A percentile compares a stretch with the other conserved stretches of the same genome.
Evolutionary conservation across 306 rosid species (phyloP).

Genomic region (Arachis hypogaea): DNA sequence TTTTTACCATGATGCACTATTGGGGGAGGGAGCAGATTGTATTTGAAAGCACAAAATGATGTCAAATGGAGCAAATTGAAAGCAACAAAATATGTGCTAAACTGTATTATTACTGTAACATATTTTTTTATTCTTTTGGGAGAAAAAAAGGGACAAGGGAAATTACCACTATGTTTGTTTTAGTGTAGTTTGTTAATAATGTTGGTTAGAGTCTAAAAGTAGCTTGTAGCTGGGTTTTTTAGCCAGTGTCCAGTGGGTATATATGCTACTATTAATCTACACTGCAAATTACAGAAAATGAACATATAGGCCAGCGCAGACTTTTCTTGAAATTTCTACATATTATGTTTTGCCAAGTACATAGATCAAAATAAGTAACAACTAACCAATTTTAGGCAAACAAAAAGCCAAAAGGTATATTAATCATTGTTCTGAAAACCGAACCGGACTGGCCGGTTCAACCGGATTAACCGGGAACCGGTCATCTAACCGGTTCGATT

Average conservation of each 20-base stretch:
- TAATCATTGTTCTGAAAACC: no score
- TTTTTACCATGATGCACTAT: slow-evolving; percentile 8
- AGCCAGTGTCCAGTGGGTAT: neutral
- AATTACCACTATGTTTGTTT: neutral
- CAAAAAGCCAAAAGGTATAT: neutral
- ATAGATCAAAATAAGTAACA: neutral
- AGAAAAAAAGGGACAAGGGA: slow-evolving; percentile 27
- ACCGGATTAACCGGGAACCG: no score
- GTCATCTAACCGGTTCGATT: no score
- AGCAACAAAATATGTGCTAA: slow-evolving; percentile 30
- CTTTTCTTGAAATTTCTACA: slow-evolving; percentile 7
- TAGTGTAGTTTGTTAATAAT: slow-evolving; percentile 42
- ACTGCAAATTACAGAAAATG: slow-evolving; percentile 18
- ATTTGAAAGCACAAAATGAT: neutral
- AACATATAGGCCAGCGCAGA: slow-evolving; percentile 11
- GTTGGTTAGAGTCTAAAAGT: slow-evolving; percentile 37
- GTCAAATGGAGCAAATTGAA: slow-evolving; percentile 11
- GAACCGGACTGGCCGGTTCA: no score
- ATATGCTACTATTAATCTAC: slow-evolving; percentile 36
- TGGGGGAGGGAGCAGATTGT: slow-evolving; percentile 14
- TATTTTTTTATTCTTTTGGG: slow-evolving; percentile 36
- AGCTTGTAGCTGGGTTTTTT: slow-evolving; percentile 38
- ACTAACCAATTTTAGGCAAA: neutral
- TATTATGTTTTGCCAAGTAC: slow-evolving; percentile 17
- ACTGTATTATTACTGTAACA: slow-evolving; percentile 24